A percentile compares a stretch with the other conserved stretches of the same genome.
These are phyloP conservation scores for Fomitopsis pinicola DNA, from an alignment of 1,284 basidiomycete species.

Conservation along the genomic window DNA sequence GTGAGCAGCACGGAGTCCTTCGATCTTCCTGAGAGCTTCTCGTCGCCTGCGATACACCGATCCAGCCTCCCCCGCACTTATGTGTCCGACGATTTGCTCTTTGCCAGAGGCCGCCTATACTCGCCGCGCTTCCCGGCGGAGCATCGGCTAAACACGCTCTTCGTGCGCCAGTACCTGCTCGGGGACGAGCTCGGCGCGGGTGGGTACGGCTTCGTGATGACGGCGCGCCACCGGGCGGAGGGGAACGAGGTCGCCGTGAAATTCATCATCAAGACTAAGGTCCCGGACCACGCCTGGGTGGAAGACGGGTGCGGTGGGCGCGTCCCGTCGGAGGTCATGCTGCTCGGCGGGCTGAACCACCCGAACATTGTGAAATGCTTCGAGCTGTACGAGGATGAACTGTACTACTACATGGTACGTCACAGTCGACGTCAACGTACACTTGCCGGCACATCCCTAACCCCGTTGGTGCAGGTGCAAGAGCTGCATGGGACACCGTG, in stretches of 20 bases:
- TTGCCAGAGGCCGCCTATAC: slow-evolving; percentile 32
- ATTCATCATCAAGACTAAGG: slow-evolving; percentile 85
- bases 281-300: slow-evolving; percentile 79
- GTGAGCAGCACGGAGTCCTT: not conserved
- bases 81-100: slow-evolving; percentile 17
- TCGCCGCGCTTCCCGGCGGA: slow-evolving; percentile 57
- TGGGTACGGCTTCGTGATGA: slow-evolving; percentile 92
- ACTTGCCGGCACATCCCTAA: slow-evolving; percentile 2
- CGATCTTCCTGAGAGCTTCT: slow-evolving; percentile 10
- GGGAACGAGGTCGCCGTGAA: slow-evolving; percentile 84
- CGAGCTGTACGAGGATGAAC: slow-evolving; percentile 78
- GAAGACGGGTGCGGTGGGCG: slow-evolving; percentile 55
- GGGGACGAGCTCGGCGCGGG: slow-evolving; percentile 84
- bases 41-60: slow-evolving; percentile 7
- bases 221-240: slow-evolving; percentile 54
- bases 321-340: slow-evolving; percentile 79
- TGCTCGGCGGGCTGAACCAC: slow-evolving; percentile 74
- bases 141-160: slow-evolving; percentile 63
- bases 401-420: slow-evolving; percentile 84
- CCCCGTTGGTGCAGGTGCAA: slow-evolving; percentile 58
- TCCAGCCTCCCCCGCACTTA: slow-evolving; percentile 4
- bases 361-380: slow-evolving; percentile 80
- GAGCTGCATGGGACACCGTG: slow-evolving; percentile 90
- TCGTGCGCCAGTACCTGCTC: slow-evolving; percentile 65
- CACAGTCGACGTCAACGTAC: slow-evolving; percentile 3